Percentiles rank a stretch among this genome's conserved stretches.
These are phyloP conservation scores for Takashimella koratensis DNA, from an alignment of 1,284 basidiomycete genomes.

Conservation along the genomic window DNA sequence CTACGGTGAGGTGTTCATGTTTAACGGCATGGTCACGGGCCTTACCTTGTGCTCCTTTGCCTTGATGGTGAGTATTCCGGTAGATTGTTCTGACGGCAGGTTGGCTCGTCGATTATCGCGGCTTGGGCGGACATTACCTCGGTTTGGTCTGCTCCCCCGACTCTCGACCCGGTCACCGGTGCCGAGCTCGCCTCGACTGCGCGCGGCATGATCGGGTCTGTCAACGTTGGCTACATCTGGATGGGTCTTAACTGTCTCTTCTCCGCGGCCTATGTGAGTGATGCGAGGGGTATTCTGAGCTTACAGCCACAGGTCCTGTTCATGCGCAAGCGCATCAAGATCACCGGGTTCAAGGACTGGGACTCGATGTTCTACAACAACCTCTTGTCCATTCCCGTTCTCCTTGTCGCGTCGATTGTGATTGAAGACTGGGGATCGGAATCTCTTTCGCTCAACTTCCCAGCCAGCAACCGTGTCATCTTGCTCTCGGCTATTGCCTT, in stretches of 20 bases:
- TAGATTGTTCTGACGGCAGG: constrained; percentile 51
- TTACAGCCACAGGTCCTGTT: constrained; percentile 65
- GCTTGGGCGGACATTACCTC: constrained; percentile 83
- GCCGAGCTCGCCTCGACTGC: constrained; percentile 27
- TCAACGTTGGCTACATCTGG: constrained; percentile 91
- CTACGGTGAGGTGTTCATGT: constrained; percentile 97
- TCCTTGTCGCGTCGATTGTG: constrained; percentile 76
- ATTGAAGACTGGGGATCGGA: constrained; percentile 86
- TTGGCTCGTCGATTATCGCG: constrained; percentile 92
- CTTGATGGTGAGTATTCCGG: constrained; percentile 66
- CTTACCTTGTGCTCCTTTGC: constrained; percentile 86
- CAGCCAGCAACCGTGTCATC: constrained; percentile 71
- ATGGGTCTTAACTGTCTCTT: constrained; percentile 90
- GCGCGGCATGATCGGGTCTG: constrained; percentile 47
- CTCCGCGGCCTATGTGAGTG: constrained; percentile 84
- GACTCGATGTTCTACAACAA: constrained; percentile 99
- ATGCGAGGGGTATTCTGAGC: background rate
- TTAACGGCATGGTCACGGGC: constrained; percentile 81
- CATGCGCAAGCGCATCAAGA: constrained; percentile 97
- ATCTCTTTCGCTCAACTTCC: constrained; percentile 82
- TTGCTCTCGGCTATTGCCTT: constrained; percentile 87
- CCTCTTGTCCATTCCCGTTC: constrained; percentile 85
- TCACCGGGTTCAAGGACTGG: constrained; percentile 98
- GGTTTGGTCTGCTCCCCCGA: constrained; percentile 15
- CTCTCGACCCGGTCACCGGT: constrained; percentile 43